Conservation (phyloP, 2,329 filamentous ascomycete genomes). For the Aquanectria penicillioides region DNA sequence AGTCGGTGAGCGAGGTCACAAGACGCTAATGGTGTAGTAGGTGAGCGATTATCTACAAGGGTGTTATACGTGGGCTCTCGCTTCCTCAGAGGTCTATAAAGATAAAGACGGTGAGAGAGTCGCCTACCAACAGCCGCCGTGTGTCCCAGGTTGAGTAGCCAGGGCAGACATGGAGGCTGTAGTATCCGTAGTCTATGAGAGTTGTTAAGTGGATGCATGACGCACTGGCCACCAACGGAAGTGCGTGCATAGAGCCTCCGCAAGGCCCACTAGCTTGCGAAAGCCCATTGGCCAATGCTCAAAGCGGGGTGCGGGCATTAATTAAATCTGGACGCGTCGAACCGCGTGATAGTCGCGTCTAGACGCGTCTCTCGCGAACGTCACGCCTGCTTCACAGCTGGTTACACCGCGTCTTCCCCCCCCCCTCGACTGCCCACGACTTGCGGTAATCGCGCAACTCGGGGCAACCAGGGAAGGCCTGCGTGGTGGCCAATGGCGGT, state of each 20-base stretch:
- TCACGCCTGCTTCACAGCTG: background rate
- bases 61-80: no score
- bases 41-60: conserved; percentile 11
- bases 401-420: background rate
- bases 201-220: conserved; percentile 24
- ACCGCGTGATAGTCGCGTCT: conserved; percentile 12
- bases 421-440: background rate
- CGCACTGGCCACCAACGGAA: conserved; percentile 38
- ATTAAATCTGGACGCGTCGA: conserved; percentile 19
- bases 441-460: conserved; percentile 17
- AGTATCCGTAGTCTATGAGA: no score
- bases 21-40: background rate
- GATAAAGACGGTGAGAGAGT: conserved; percentile 5
- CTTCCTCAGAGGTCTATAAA: no score
- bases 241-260: conserved; percentile 36
- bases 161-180: no score
- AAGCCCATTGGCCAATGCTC: conserved; percentile 29
- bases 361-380: conserved; percentile 23
- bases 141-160: no score
- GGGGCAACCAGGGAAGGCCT: background rate
- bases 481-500: conserved; percentile 6
- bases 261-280: conserved; percentile 7
- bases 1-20: conserved; percentile 13
- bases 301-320: background rate
- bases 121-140: background rate